phyloP scores from a whole-genome alignment of 1,284 basidiomycete genomes.

The Sporisorium scitamineum region DNA sequence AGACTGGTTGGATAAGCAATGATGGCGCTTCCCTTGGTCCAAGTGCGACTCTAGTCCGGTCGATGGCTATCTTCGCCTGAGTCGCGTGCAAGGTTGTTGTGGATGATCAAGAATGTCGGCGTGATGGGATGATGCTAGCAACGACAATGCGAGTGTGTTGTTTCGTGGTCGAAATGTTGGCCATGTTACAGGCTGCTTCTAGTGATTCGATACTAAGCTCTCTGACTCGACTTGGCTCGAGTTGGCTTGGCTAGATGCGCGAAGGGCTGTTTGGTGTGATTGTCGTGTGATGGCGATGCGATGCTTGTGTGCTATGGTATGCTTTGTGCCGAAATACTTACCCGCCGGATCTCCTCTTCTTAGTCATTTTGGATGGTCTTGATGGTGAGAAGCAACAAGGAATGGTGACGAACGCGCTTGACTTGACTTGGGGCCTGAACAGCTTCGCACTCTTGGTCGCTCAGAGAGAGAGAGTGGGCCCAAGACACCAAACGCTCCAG shows the following conservation, averaged over 20 bases:
- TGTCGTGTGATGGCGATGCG: neutral
- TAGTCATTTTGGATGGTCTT: conserved; percentile 76
- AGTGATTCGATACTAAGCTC: neutral
- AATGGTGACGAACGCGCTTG: conserved; percentile 25
- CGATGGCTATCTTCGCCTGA: neutral
- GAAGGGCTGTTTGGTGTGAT: neutral
- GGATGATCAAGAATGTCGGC: neutral
- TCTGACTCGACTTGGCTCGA: neutral
- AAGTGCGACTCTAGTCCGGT: neutral
- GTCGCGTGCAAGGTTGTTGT: neutral
- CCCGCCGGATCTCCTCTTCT: conserved; percentile 93
- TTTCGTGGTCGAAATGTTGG: too few species aligned
- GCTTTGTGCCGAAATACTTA: conserved; percentile 42
- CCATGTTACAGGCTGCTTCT: too few species aligned
- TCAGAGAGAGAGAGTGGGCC: too few species aligned
- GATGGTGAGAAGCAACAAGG: conserved; percentile 50
- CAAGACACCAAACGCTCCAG: too few species aligned
- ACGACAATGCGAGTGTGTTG: neutral
- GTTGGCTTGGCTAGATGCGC: neutral
- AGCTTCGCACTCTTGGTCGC: neutral
- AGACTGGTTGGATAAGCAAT: too few species aligned
- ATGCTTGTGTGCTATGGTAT: conserved; percentile 2
- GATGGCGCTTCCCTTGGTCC: too few species aligned
- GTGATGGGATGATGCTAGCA: neutral
- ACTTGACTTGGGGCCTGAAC: conserved; percentile 17